phyloP scores from a whole-genome alignment of 2,329 filamentous ascomycete genomes.

The Beauveria sp. region DNA sequence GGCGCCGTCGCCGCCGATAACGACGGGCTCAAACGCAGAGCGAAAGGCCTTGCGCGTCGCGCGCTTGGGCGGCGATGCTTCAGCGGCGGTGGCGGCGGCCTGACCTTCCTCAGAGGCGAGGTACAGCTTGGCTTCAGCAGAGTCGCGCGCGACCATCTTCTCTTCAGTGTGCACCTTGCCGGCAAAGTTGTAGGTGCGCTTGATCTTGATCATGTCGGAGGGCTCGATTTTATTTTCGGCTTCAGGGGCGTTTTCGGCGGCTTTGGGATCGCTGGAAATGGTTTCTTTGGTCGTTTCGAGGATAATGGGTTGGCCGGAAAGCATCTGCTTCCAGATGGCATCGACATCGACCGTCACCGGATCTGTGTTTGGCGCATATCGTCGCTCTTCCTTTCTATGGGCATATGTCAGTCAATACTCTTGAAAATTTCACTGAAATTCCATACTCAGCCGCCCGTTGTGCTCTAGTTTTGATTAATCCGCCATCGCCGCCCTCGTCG shows the following conservation, averaged over 20 bases:
- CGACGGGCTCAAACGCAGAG: conserved; percentile 54
- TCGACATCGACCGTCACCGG: conserved; percentile 66
- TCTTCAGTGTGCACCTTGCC: conserved; percentile 65
- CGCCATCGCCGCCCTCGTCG: conserved; percentile 51
- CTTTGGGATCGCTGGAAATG: not conserved
- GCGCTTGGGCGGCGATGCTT: conserved; percentile 30
- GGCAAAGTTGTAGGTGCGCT: conserved; percentile 67
- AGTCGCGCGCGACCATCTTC: conserved; percentile 57
- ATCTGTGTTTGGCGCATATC: conserved; percentile 41
- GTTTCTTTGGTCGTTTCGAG: not conserved
- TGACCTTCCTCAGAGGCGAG: conserved; percentile 42
- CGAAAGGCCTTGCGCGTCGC: conserved; percentile 49
- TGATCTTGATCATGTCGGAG: conserved; percentile 50
- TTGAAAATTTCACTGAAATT: not conserved
- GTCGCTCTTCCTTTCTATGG: conserved; percentile 48
- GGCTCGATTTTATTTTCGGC: conserved; percentile 18
- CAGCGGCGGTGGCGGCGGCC: conserved; percentile 8
- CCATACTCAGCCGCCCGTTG: conserved; percentile 58
- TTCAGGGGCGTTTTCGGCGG: conserved; percentile 5
- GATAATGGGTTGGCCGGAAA: conserved; percentile 27
- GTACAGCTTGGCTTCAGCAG: conserved; percentile 58
- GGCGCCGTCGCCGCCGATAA: conserved; percentile 27
- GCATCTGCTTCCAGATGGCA: conserved; percentile 62
- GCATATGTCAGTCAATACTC: conserved; percentile 12
- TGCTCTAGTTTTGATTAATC: conserved; percentile 63